Evolutionary conservation across 2,329 filamentous ascomycete species (phyloP), one percentile per base, ranked within the genome.

Genomic region (Aspergillus carbonarius): DNA sequence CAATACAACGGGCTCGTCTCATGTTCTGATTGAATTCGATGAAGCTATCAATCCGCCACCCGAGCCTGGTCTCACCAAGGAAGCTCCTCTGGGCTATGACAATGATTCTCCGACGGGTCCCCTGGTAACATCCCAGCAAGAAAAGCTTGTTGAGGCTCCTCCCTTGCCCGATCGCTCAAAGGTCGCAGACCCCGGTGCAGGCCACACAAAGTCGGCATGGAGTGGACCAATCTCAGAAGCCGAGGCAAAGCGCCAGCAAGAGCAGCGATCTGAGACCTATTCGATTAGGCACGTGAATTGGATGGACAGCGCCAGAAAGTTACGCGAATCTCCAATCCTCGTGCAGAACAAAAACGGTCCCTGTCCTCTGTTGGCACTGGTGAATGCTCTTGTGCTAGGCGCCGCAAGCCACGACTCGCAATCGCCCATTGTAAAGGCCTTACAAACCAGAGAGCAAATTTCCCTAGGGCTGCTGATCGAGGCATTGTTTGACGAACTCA

Each of bases 261-360:
- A 77, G 56, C 81, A 86, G 63, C 75, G 82, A 60, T 82, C 81
- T 58, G 92, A 97, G 74, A 95, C 92, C 0, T 98, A 99, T 68
- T 89, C 92, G 57, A 93, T 98, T 72, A 96, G 96, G 72, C 92
- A 93, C 60, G 88, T 98, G 61, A 87, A 85, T 60, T 98, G 93
- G 93, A 81, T 87, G 60, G 91, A 97, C 72, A 83, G 72, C 0
- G 72, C 80, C 1, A 81, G 83, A n/a, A 85, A 85, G 54, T 81
- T 91, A 37, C 83, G 91, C 44, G 83, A 84, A n/a, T 93, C 92
- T 0, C 93, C 95, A 0, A 92, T 98, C 57, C 79, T 98, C 40
- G 87, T 96, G 3, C 93, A 99, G 70, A 98, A 97, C 66, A 86
- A 88, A 57, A 99, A 99, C 68, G 95, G 95, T 0, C 95, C 95